phyloP scores from a whole-genome alignment of 2,329 filamentous ascomycete species.

The Aspergillus japonicus region DNA sequence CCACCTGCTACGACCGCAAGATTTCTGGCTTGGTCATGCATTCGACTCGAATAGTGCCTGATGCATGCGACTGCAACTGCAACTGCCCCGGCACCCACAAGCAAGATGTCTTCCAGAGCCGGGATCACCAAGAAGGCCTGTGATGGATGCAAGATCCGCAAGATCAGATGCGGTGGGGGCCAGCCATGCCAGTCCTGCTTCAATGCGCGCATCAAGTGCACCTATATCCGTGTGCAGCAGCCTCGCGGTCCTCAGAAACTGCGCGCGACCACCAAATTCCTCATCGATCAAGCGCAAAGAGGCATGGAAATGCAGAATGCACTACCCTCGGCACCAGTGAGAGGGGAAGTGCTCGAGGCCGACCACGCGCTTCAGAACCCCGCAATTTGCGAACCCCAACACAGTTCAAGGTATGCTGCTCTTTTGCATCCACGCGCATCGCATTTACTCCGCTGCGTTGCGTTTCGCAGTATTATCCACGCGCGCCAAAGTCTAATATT shows the following conservation, averaged over 20 bases:
- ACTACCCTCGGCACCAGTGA: neutral
- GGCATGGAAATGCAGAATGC: neutral
- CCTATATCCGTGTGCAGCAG: constrained; percentile 49
- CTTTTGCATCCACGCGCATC: neutral
- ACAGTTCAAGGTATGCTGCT: neutral
- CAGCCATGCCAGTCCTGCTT: constrained; percentile 50
- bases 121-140: constrained; percentile 44
- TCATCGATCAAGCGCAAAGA: constrained; percentile 24
- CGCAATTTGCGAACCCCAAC: neutral
- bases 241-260: constrained; percentile 50
- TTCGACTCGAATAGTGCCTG: neutral
- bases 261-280: constrained; percentile 21
- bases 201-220: constrained; percentile 49
- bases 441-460: no score
- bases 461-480: no score
- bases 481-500: no score
- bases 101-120: constrained; percentile 15
- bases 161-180: constrained; percentile 52
- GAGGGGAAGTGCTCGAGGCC: neutral
- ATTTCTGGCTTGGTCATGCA: neutral
- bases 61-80: neutral
- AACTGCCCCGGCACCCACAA: neutral
- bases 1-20: neutral
- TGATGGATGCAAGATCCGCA: constrained; percentile 55
- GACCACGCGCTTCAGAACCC: neutral